Evolutionary conservation across 1,284 basidiomycete species (phyloP).

Genomic region (Wallemia mellicola): DNA sequence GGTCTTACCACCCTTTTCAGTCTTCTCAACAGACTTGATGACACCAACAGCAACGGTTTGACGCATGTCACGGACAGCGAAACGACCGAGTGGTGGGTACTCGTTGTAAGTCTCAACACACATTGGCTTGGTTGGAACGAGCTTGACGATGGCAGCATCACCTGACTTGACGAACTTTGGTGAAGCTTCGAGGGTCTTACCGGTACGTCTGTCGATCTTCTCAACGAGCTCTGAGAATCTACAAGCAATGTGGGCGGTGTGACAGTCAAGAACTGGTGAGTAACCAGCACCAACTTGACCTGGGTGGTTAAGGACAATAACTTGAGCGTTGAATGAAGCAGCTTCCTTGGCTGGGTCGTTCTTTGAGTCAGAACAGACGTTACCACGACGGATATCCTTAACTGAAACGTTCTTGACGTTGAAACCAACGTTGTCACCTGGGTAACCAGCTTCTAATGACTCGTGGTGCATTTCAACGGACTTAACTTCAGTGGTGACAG

Average conservation of each 20-base stretch:
- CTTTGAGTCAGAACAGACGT: constrained; percentile 98
- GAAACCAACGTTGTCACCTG: constrained; percentile 99
- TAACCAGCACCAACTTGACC: constrained; percentile 97
- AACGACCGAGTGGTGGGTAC: constrained; percentile 98
- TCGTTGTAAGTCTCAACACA: constrained; percentile 86
- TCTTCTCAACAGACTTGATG: constrained; percentile 85
- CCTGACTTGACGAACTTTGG: constrained; percentile 97
- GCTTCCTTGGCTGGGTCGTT: constrained; percentile 99
- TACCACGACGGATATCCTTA: constrained; percentile 99
- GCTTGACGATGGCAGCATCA: constrained; percentile 75
- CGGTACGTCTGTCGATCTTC: constrained; percentile 97
- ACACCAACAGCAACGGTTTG: constrained; percentile 87
- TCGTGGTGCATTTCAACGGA: constrained; percentile 99
- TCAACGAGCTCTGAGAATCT: constrained; percentile 93
- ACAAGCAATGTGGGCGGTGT: constrained; percentile 99
- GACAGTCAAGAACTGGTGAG: constrained; percentile 96
- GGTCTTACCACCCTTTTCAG: constrained; percentile 49
- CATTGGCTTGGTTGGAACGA: constrained; percentile 88
- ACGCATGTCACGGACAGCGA: constrained; percentile 26
- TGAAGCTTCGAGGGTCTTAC: constrained; percentile 55
- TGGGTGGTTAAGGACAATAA: constrained; percentile 99
- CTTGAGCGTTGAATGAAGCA: constrained; percentile 97
- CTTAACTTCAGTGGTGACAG: constrained; percentile 99
- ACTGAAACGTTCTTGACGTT: constrained; percentile 99
- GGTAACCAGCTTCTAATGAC: constrained; percentile 74